Base-by-base conservation (phyloP, 352 stramenopile genomes). In the Blastocystis hominis region DNA sequence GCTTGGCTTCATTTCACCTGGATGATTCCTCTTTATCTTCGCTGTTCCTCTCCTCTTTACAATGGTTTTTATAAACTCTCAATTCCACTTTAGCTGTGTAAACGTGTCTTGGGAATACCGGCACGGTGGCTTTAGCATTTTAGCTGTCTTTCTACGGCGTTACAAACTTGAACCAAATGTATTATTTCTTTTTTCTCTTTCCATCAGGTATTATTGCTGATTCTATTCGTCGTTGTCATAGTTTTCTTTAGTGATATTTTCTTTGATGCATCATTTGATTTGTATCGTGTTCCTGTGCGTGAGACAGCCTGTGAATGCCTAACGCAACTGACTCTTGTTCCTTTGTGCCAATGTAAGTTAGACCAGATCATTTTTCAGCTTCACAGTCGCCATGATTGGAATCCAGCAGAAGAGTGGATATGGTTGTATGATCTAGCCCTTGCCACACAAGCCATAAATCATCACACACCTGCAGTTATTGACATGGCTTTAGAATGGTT, bases 221-320 rank as follows among this genome's bases (percentile, higher is more conserved):
- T 66, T 34, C 24, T 61, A 3, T 84, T 53, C 56, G 7, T 84
- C 38, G 9, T 84, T 15, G 20, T 84, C 4, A 44, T 84, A n/a
- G 44, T 68, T 3, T 20, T 84, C 24, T 84, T 59, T 53, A 84
- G 72, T 40, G 72, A 84, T 40, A 40, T 44, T 53, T 84, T 84
- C 55, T 68, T 84, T 47, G 72, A 84, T 46, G 36, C 53, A 15
- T 84, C 72, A 4, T 44, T 46, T 46, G 72, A 84, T 24, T 9
- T 47, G 24, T 53, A 66, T 64, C 55, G 62, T n/a, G 47, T 68
- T 10, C 72, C 72, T 64, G 72, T 84, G 5, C 47, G 53, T 5
- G 36, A 63, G 17, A 17, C 36, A 10, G 72, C 38, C 34, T 47
- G 59, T 36, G 44, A 46, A 7, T 59, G 44, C 30, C 17, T 84